These are phyloP conservation scores for Sporothrix brunneoviolacea DNA, from an alignment of 2,329 filamentous ascomycete genomes.

Conservation along the genomic window DNA sequence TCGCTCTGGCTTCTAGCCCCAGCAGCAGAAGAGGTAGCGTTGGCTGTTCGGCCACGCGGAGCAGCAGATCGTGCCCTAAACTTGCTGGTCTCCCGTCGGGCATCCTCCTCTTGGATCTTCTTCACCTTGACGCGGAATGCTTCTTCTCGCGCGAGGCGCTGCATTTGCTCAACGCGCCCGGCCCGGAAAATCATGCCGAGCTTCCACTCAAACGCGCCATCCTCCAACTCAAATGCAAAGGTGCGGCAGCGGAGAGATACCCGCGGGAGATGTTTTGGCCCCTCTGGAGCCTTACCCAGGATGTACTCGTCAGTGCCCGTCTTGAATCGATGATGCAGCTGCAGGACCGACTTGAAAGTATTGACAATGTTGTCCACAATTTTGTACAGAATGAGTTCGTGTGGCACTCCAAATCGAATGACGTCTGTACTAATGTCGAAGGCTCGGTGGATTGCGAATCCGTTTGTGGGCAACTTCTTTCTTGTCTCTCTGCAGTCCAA, in stretches of 20 bases:
- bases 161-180: slow-evolving; percentile 81
- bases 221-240: slow-evolving; percentile 86
- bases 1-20: slow-evolving; percentile 37
- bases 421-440: slow-evolving; percentile 81
- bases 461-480: slow-evolving; percentile 52
- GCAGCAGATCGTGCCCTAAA: slow-evolving; percentile 50
- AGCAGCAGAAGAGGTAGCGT: not conserved
- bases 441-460: slow-evolving; percentile 64
- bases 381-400: slow-evolving; percentile 81
- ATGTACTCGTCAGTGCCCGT: slow-evolving; percentile 86
- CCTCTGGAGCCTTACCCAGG: slow-evolving; percentile 75
- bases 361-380: slow-evolving; percentile 94
- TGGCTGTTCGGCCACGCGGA: slow-evolving; percentile 25
- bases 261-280: slow-evolving; percentile 78
- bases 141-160: slow-evolving; percentile 81
- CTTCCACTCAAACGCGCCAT: slow-evolving; percentile 97
- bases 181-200: slow-evolving; percentile 88
- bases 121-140: slow-evolving; percentile 84
- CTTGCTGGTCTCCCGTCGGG: slow-evolving; percentile 45
- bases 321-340: slow-evolving; percentile 88
- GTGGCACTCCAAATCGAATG: slow-evolving; percentile 79
- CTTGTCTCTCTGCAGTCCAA: slow-evolving; percentile 74
- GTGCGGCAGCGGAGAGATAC: slow-evolving; percentile 75
- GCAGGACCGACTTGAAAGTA: slow-evolving; percentile 75
- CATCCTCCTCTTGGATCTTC: slow-evolving; percentile 68